phyloP scores from a whole-genome alignment of 169 alveolate genomes.

The Miamiensis avidus region DNA sequence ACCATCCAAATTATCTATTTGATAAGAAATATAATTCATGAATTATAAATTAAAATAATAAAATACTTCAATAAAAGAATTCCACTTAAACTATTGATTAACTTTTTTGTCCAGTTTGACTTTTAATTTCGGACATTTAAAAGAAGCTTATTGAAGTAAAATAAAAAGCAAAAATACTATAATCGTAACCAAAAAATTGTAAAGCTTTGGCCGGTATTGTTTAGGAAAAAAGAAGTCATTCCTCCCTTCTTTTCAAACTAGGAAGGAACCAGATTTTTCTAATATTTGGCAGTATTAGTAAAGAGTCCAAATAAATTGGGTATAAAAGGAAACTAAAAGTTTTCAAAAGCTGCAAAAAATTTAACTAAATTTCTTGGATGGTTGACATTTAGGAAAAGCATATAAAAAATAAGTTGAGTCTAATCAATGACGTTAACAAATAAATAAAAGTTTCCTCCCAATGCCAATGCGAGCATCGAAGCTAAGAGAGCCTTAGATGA shows the following conservation, averaged over 20 bases:
- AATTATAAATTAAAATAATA: no score
- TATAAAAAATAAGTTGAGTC: background rate
- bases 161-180: background rate
- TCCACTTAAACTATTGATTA: no score
- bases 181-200: background rate
- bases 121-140: background rate
- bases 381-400: background rate
- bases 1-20: no score
- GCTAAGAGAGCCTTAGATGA: background rate
- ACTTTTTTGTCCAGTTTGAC: background rate
- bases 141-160: background rate
- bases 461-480: background rate
- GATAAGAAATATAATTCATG: no score
- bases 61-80: no score
- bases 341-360: background rate
- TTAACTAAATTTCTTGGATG: background rate
- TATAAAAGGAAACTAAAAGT: background rate
- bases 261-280: background rate
- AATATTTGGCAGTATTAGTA: background rate
- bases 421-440: background rate
- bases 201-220: constrained; percentile 2
- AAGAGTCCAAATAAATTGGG: background rate
- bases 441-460: background rate
- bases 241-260: background rate
- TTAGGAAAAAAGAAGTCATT: background rate